These are phyloP conservation scores for Leccinellum rugosiceps DNA, from an alignment of 768 basidiomycete species.

Conservation along the genomic window DNA sequence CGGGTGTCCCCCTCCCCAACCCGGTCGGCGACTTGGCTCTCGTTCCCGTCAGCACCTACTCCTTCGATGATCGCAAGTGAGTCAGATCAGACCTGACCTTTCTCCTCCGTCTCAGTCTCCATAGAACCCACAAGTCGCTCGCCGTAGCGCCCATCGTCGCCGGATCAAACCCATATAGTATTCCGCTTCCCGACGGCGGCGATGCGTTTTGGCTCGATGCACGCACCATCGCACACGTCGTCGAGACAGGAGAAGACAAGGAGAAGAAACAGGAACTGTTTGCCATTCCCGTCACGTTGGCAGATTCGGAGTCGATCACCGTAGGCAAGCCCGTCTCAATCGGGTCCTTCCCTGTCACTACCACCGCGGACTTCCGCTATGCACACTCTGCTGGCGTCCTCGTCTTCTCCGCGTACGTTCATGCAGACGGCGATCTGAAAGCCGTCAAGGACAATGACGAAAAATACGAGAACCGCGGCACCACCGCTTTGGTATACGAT, in stretches of 20 bases:
- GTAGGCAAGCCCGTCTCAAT: constrained; percentile 42
- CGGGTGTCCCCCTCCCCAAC: constrained; percentile 66
- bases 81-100: constrained; percentile 20
- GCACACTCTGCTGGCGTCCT: constrained; percentile 53
- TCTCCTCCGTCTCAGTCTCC: background rate
- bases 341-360: constrained; percentile 66
- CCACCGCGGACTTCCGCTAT: constrained; percentile 70
- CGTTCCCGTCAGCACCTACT: constrained; percentile 64
- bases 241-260: constrained; percentile 48
- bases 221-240: constrained; percentile 67
- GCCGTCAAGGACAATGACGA: constrained; percentile 68
- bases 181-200: constrained; percentile 64
- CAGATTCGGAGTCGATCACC: constrained; percentile 30
- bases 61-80: constrained; percentile 72
- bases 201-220: constrained; percentile 77
- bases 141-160: constrained; percentile 59
- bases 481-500: constrained; percentile 71
- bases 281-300: constrained; percentile 51
- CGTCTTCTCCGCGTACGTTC: constrained; percentile 84
- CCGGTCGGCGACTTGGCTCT: constrained; percentile 64
- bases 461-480: constrained; percentile 68
- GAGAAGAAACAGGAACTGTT: constrained; percentile 54
- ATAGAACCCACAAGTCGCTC: constrained; percentile 69
- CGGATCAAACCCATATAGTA: constrained; percentile 45
- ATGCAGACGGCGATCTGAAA: constrained; percentile 69